A percentile compares a stretch with the other conserved stretches of the same genome.
Evolutionary conservation across 176 grass and related monocot species (phyloP).

Genomic region (Cocos nucifera): DNA sequence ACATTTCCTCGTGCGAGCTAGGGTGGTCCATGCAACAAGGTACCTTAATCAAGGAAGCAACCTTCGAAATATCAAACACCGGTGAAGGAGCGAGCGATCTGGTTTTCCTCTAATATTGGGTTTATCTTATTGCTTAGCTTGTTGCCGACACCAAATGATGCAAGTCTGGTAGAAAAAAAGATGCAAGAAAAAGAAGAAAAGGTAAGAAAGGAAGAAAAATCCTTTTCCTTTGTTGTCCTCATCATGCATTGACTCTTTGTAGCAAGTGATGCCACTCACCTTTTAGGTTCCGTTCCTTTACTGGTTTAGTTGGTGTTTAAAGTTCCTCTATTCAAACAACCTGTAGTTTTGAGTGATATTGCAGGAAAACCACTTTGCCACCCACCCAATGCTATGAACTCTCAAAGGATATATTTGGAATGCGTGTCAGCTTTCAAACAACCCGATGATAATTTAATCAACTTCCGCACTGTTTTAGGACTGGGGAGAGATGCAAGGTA

Average conservation of each 20-base stretch:
- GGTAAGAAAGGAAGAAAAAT: constrained; percentile 4
- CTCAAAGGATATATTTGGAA: too few species aligned
- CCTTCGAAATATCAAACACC: background rate
- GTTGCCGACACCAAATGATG: constrained; percentile 52
- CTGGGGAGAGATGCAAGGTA: too few species aligned
- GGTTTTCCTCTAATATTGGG: background rate
- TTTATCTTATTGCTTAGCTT: constrained; percentile 41
- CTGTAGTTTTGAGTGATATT: too few species aligned
- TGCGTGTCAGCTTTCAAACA: too few species aligned
- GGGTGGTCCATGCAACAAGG: constrained; percentile 12
- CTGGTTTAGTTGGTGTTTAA: too few species aligned
- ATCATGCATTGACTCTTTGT: background rate
- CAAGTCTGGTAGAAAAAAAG: constrained; percentile 31
- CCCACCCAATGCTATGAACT: too few species aligned
- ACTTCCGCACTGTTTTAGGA: too few species aligned
- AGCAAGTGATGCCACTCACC: background rate
- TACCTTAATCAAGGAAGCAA: too few species aligned
- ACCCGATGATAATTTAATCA: too few species aligned
- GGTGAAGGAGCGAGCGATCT: background rate
- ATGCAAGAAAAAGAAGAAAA: constrained; percentile 29
- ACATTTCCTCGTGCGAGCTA: background rate
- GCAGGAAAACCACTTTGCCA: too few species aligned
- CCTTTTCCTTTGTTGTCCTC: constrained; percentile 6
- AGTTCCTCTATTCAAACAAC: too few species aligned
- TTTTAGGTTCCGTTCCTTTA: too few species aligned